These are phyloP conservation scores for Vitis amurensis DNA, from an alignment of 164 flowering plant species.

Conservation along the genomic window DNA sequence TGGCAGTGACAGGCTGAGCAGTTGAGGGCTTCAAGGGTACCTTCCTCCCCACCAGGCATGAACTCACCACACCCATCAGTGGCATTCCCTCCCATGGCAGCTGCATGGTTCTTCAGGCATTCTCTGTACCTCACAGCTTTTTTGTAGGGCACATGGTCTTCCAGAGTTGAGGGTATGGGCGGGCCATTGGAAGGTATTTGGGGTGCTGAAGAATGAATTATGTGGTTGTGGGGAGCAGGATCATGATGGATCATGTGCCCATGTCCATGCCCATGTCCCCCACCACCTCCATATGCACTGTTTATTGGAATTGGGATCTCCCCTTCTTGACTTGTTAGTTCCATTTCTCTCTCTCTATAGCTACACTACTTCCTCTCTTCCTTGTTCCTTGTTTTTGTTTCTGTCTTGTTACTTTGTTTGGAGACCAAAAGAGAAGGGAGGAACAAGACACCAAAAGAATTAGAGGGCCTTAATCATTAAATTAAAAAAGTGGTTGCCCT, in stretches of 20 bases:
- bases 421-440: constrained; percentile 37
- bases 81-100: constrained; percentile 82
- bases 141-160: constrained; percentile 36
- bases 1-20: constrained; percentile 93
- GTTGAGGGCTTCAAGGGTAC: constrained; percentile 66
- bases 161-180: constrained; percentile 6
- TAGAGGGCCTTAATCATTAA: background rate
- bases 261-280: constrained; percentile 35
- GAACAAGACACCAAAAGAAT: background rate
- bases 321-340: constrained; percentile 50
- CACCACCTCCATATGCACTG: constrained; percentile 42
- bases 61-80: constrained; percentile 95
- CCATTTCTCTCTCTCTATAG: constrained; percentile 26
- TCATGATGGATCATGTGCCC: constrained; percentile 53
- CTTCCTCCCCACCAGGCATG: constrained; percentile 83
- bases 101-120: constrained; percentile 93
- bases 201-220: constrained; percentile 25
- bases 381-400: background rate
- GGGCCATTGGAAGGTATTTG: constrained; percentile 24
- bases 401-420: constrained; percentile 18
- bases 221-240: constrained; percentile 36
- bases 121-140: constrained; percentile 57
- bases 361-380: constrained; percentile 4
- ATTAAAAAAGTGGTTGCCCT: background rate
- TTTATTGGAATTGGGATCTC: constrained; percentile 65